These are phyloP conservation scores for Zygosaccharomyces pseudorouxii DNA, from an alignment of 805 yeast genomes.

Conservation along the genomic window DNA sequence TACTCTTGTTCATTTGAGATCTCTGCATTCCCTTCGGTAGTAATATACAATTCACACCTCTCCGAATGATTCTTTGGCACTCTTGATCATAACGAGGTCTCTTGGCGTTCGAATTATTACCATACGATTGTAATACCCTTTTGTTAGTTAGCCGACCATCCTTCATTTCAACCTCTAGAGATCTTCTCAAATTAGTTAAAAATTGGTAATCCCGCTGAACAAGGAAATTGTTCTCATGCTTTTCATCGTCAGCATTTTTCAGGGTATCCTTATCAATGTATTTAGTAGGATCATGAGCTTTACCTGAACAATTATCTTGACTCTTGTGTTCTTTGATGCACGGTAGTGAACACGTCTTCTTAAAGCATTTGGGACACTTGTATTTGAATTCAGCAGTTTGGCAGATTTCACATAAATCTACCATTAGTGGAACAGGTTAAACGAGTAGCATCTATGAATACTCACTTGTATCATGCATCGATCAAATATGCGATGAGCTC, in stretches of 20 bases:
- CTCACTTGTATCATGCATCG: not conserved
- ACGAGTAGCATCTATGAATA: not conserved
- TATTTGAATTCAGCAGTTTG: slow-evolving; percentile 47
- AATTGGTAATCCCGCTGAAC: slow-evolving; percentile 84
- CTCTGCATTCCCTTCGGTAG: slow-evolving; percentile 76
- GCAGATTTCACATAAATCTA: slow-evolving; percentile 44
- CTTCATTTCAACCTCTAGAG: slow-evolving; percentile 51
- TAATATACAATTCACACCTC: slow-evolving; percentile 62
- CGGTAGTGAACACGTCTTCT: slow-evolving; percentile 59
- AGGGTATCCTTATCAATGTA: slow-evolving; percentile 51
- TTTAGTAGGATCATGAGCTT: slow-evolving; percentile 49
- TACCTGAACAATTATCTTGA: slow-evolving; percentile 61
- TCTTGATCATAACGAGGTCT: slow-evolving; percentile 14
- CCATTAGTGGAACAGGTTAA: slow-evolving; percentile 6
- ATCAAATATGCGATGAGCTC: slow-evolving; percentile 6
- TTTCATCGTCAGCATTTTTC: slow-evolving; percentile 33
- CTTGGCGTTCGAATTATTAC: slow-evolving; percentile 14
- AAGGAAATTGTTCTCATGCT: slow-evolving; percentile 37
- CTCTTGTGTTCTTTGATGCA: slow-evolving; percentile 72
- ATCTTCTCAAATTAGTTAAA: slow-evolving; percentile 54
- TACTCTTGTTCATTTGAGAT: slow-evolving; percentile 56
- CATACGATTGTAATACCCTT: slow-evolving; percentile 36
- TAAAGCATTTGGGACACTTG: slow-evolving; percentile 74
- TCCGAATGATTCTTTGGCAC: slow-evolving; percentile 37
- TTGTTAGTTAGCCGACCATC: slow-evolving; percentile 46